Evolutionary conservation across 2,329 filamentous ascomycete genomes (phyloP), one percentile per base, ranked within the genome.

Genomic region (Parafenestella ontariensis): DNA sequence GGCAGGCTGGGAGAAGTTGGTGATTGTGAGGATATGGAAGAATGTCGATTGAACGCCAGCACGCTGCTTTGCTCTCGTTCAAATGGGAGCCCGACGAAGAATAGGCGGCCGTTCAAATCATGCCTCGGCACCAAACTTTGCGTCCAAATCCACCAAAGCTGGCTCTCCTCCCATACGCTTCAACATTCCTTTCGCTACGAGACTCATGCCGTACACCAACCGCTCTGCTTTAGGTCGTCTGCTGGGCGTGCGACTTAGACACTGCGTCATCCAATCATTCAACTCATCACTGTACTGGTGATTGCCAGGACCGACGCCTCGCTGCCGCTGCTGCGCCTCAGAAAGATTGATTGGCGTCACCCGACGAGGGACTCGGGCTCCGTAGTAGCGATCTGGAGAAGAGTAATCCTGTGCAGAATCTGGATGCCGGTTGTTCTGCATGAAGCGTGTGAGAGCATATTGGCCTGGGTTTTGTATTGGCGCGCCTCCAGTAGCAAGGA

Each of bases 1-100:
- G 75, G 94, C 90, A 26, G 95, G 95, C 0, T 96, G 94, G 93
- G 95, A 99, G 80, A 96, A 90, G 78, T 80, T 99, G 75, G 89
- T 92, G 70, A 89, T 99, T 66, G 80, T 98, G 65, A 86, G 93
- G 72, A 90, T 96, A 72, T 96, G 91, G 90, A 85, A 86, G 49
- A 55, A 48, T 20, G 41, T 13, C 29, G 46, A 33, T 7, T 59
- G 54, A 64, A n/a, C 15, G 13, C 26, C 20, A 3, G 11, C 15
- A n/a, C 13, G 3, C 33, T 29, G 5, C 26, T 21, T 31, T 28
- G 37, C 36, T 13, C 3, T 40, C 20, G 37, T 9, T 40, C 7
- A 24, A n/a, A 6, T 40, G 13, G 8, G 7, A 15, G 37, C 20
- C 3, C 6, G 2, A 24, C 11, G 10, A 13, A n/a, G 20, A 18